Base-by-base conservation (phyloP, 805 yeast genomes). In the Sugiyamaella marilandica region DNA sequence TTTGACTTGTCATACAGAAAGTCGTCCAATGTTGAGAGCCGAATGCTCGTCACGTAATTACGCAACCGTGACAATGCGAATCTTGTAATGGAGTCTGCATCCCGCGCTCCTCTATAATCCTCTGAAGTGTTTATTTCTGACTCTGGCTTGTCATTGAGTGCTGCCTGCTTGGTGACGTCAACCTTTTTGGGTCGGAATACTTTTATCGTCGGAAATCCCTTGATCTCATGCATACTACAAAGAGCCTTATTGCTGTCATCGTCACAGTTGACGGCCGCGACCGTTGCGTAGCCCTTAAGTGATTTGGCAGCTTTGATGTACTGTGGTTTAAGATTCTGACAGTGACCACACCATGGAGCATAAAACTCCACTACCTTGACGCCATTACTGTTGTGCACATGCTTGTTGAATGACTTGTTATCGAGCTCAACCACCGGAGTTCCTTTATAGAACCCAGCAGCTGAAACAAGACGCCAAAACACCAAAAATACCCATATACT, bases 341-440 rank as follows among this genome's bases (percentile, higher is more conserved):
- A 91, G 74, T 91, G 94, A 14, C 97, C 97, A 77, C 97, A 91
- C 97, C 98, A 92, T 68, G 97, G 95, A 47, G 98, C 97, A 67
- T 87, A 91, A 74, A 91, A 92, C 75, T 88, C 87, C 52, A 92
- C 96, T 53, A 91, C 61, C 1, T 96, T 70, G 1, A 95, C 85
- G 62, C 88, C 85, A 65, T 89, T 89, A 2, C 95, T 75, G 19
- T 74, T 68, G 41, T 81, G 74, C 2, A 91, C 81, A 47, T 83
- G 85, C 55, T 84, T 81, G 64, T 90, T 90, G 50, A 74, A 83
- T 13, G 73, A 59, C 2, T 49, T 34, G 13, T 82, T 70, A 19
- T 77, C 74, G 39, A 85, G 69, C 60, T 84, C 90, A 49, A 77
- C 69, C 2, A 86, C 78, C 44, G 80, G 71, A 41, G 74, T 71